phyloP scores from a whole-genome alignment of 2,329 filamentous ascomycete genomes.

The Hymenoscyphus repandus region DNA sequence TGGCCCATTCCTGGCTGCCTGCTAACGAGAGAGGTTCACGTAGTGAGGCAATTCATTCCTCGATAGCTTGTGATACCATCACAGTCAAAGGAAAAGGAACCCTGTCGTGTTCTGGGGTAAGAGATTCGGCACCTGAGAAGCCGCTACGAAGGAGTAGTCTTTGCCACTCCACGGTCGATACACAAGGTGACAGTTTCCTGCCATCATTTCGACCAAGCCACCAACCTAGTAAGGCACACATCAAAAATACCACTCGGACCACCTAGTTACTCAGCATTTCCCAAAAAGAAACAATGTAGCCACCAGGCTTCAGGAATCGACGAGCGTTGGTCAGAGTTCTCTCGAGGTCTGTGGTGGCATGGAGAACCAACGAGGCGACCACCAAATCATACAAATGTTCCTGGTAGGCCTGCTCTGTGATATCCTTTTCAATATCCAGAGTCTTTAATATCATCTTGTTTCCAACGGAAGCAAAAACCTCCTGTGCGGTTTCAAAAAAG shows the following conservation, averaged over 20 bases:
- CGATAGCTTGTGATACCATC: not conserved
- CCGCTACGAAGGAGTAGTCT: conserved; percentile 19
- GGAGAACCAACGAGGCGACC: conserved; percentile 35
- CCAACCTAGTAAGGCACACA: conserved; percentile 6
- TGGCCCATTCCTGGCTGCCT: not conserved
- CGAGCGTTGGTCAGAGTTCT: conserved; percentile 31
- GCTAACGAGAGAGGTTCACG: not conserved
- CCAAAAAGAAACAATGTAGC: conserved; percentile 38
- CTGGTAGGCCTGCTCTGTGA: conserved; percentile 30
- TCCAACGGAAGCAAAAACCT: conserved; percentile 23
- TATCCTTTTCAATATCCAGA: conserved; percentile 31
- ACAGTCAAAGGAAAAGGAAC: not conserved
- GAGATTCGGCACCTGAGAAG: conserved; percentile 28
- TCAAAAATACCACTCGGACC: not conserved
- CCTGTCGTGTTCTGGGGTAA: conserved; percentile 7
- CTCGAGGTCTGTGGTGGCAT: conserved; percentile 32
- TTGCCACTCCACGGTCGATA: conserved; percentile 18
- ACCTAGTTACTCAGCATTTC: conserved; percentile 29
- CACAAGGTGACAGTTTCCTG: not conserved
- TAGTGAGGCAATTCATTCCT: not conserved
- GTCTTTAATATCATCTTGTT: conserved; percentile 29
- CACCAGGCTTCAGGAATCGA: conserved; percentile 38
- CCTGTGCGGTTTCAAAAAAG: conserved; percentile 36
- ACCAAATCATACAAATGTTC: conserved; percentile 34
- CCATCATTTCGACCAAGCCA: conserved; percentile 12